A percentile compares a stretch with the other conserved stretches of the same genome.
Conservation (phyloP, 208 protist genomes). For the Wallacemonas collosoma region DNA sequence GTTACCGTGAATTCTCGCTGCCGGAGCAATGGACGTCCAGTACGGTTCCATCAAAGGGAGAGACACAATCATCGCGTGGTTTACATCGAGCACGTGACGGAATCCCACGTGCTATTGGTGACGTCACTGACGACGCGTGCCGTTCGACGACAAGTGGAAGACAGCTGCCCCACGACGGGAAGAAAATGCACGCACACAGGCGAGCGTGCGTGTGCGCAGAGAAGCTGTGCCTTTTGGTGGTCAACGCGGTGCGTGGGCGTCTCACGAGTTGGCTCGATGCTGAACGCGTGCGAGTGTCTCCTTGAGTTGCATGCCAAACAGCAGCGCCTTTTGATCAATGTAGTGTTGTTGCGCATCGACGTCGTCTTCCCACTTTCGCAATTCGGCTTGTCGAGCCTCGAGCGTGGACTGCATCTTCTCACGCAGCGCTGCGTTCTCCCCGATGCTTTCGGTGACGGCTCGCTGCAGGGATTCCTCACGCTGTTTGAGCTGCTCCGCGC, state of each 20-base stretch:
- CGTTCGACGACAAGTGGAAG: no score
- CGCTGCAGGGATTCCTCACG: conserved; percentile 68
- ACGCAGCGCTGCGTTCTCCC: conserved; percentile 68
- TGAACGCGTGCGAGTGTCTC: conserved; percentile 59
- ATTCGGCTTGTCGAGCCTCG: conserved; percentile 62
- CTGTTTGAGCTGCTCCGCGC: conserved; percentile 82
- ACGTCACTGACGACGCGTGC: no score
- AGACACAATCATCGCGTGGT: no score
- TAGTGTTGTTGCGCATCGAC: conserved; percentile 75
- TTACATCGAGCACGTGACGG: no score
- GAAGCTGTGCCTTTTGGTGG: neutral
- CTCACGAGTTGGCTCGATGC: neutral
- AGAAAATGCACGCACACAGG: no score
- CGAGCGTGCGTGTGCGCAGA: neutral
- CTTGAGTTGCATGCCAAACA: conserved; percentile 91
- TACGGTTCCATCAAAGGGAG: no score
- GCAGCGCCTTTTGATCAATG: conserved; percentile 89
- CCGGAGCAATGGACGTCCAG: no score
- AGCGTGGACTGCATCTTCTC: conserved; percentile 52
- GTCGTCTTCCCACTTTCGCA: conserved; percentile 81
- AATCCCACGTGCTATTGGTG: no score
- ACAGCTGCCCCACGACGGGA: no score
- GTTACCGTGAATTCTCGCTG: no score
- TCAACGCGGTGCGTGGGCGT: neutral
- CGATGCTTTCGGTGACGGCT: conserved; percentile 59